Evolutionary conservation across 202 grass and related monocot species (phyloP), one percentile per base, ranked within the genome.

Genomic region (Setaria viridis): DNA sequence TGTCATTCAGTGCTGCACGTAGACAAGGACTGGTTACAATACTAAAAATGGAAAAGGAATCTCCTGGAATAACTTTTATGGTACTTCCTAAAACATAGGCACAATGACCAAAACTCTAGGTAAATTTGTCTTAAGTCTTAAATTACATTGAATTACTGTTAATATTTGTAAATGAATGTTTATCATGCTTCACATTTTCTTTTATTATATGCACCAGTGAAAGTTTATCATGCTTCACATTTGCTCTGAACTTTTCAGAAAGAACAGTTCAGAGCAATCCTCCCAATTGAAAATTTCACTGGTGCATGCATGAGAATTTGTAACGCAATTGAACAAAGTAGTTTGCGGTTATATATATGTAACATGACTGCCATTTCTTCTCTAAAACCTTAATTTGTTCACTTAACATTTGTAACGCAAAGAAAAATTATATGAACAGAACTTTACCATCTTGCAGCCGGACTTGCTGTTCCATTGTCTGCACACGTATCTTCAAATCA

Each of bases 391-490:
- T 48, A 46, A n/a, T 46, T 47, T 62, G 51, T 89, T 81, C 29
- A 45, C 54, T 70, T 76, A 0, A 0, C 30, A 63, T 39, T 33
- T 64, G 17, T 21, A 3, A 62, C 30, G 17, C 9, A 80, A 87
- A 78, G 6, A 64, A 63, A 63, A 56, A 82, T 4, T 42, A 49
- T 32, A n/a, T 45, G 29, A 66, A 43, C 7, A 66, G 78, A 92
- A 64, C 1, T 72, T 82, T 94, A 96, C 97, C 93, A 87, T 99
- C 97, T 42, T 99, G 97, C 59, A 94, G 84, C 67, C 80, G 89
- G 55, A 99, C 90, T 74, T 99, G 97, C 60, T 97, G 94, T 78
- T 99, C 97, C 86, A 97, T 94, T 82, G 93, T 88, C 73, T 94
- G 92, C 63, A 99, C 70, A 48, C 89, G 91, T 42, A 96, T 42